Evolutionary conservation across 176 grass and related monocot genomes (phyloP).

Genomic region (Zoysia japonica): DNA sequence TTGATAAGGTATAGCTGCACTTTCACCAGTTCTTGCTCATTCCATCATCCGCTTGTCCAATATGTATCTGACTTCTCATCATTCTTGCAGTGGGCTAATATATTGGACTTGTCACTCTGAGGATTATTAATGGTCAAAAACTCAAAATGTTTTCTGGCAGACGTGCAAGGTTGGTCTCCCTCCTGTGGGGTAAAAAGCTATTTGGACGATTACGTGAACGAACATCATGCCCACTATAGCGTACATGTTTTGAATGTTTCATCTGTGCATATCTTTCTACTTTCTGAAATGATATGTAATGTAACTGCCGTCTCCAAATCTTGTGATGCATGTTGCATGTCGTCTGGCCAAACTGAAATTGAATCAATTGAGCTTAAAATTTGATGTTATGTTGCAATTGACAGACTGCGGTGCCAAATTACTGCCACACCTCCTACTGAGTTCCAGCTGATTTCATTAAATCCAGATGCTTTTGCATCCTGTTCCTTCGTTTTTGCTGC

Average conservation of each 20-base stretch:
- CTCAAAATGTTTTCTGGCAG: neutral
- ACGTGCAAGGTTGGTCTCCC: neutral
- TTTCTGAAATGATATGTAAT: conserved; percentile 31
- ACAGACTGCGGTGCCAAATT: neutral
- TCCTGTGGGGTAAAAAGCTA: neutral
- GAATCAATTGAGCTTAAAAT: neutral
- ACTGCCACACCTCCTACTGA: neutral
- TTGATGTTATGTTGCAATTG: neutral
- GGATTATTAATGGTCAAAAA: conserved; percentile 49
- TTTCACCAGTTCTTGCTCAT: neutral
- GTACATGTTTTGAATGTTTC: neutral
- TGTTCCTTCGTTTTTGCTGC: conserved; percentile 12
- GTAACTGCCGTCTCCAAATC: neutral
- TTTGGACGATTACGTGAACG: conserved; percentile 12
- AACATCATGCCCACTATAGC: neutral
- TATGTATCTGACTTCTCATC: neutral
- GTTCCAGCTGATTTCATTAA: conserved; percentile 13
- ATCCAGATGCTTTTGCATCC: neutral
- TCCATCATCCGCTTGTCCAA: neutral
- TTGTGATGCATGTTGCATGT: conserved; percentile 1
- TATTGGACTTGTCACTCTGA: conserved; percentile 89
- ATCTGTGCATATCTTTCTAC: conserved; percentile 43
- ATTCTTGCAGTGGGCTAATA: conserved; percentile 69
- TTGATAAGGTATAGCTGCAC: conserved; percentile 72
- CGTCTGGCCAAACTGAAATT: conserved; percentile 8